A percentile compares a stretch with the other conserved stretches of the same genome.
These are phyloP conservation scores for Grigorovia transvaalensis DNA, from an alignment of 805 yeast genomes.

Conservation along the genomic window DNA sequence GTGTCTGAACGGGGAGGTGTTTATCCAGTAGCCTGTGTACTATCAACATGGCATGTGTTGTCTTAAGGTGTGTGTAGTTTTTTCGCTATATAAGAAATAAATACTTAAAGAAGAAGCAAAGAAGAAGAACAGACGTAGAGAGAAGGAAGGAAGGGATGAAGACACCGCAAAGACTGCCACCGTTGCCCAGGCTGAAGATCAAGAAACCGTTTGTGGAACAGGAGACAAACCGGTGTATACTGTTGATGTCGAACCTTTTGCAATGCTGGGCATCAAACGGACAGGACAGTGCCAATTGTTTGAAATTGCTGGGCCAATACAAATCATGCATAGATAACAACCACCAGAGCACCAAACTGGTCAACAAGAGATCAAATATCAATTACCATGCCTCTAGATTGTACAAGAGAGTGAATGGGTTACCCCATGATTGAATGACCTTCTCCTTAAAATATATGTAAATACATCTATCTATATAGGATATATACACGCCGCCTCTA, in stretches of 20 bases:
- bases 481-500: too few relatives aligned
- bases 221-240: constrained; percentile 64
- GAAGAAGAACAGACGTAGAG: too few relatives aligned
- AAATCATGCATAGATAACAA: constrained; percentile 54
- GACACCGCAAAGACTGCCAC: constrained; percentile 44
- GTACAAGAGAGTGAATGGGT: constrained; percentile 40
- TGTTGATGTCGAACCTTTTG: constrained; percentile 71
- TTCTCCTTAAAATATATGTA: not conserved
- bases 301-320: constrained; percentile 53
- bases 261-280: constrained; percentile 97
- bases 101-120: too few relatives aligned
- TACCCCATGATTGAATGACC: constrained; percentile 29
- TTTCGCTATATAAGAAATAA: not conserved
- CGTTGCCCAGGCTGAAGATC: constrained; percentile 62
- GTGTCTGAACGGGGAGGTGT: constrained; percentile 69
- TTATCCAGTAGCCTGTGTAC: constrained; percentile 15
- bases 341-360: constrained; percentile 11
- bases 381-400: constrained; percentile 46
- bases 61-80: not conserved
- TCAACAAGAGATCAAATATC: constrained; percentile 24
- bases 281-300: constrained; percentile 64
- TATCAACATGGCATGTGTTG: too few relatives aligned
- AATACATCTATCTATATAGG: not conserved
- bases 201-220: constrained; percentile 49
- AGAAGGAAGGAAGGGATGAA: not conserved